Percentiles rank a stretch among this genome's conserved stretches.
phyloP scores from a whole-genome alignment of 257 asterid species.

The Apocynum venetum region DNA sequence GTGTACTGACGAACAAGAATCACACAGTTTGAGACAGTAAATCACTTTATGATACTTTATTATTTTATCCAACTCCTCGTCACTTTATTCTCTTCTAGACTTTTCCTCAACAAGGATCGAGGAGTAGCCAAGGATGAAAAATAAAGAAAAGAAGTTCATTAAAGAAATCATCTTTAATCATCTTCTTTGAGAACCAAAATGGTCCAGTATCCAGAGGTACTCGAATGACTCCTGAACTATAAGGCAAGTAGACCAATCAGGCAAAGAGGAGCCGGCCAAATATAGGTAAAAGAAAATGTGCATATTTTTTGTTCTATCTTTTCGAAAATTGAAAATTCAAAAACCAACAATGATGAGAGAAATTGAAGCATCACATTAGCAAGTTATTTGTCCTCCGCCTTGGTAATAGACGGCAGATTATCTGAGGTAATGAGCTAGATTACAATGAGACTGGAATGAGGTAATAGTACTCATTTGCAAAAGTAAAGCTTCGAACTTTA shows the following conservation, averaged over 20 bases:
- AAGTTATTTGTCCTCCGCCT: background rate
- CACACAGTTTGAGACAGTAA: background rate
- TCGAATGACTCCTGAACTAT: background rate
- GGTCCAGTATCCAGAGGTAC: background rate
- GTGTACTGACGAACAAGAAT: background rate
- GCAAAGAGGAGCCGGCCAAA: background rate
- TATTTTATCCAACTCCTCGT: background rate
- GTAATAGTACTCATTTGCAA: background rate
- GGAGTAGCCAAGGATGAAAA: background rate
- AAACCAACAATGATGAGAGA: background rate
- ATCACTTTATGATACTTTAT: background rate
- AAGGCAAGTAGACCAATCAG: background rate
- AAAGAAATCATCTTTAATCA: background rate
- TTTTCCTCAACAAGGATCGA: background rate
- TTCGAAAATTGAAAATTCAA: background rate
- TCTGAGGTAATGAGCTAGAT: background rate
- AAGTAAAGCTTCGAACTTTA: conserved; percentile 25
- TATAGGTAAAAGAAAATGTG: background rate
- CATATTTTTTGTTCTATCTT: background rate
- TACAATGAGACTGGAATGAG: background rate
- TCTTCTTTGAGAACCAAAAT: background rate
- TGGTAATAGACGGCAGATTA: background rate
- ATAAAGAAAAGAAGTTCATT: background rate
- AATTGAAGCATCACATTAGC: background rate
- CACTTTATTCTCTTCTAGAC: background rate